Base-by-base conservation (phyloP, 2,329 filamentous ascomycete species). In the Lachnellula subtilissima region DNA sequence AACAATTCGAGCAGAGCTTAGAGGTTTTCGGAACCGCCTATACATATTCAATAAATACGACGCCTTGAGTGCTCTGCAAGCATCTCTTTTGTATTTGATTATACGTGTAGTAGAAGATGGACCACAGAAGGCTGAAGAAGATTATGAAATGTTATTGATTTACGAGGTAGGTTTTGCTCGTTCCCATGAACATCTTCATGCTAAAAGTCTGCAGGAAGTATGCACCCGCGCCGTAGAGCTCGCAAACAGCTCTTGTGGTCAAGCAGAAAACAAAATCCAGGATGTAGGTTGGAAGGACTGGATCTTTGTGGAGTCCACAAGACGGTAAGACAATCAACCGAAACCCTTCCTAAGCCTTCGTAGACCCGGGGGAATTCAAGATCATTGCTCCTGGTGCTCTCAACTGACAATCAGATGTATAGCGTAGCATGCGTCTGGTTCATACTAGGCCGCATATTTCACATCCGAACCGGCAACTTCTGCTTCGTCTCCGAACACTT, bases 301-400 rank as follows among this genome's bases (percentile, higher is more conserved):
- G 63, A 61, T 64, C 28, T 64, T 61, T 58, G 53, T 50, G 5
- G 63, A 65, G 54, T 64, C 63, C 37, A 48, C 36, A 50, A 35
- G 58, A 51, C 56, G 63, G 62, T 64, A 59, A 46, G 23, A 9
- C 14, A 36, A 19, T 6, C 36, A 48, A 39, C 14, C 4, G 39
- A 19, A 11, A 42, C 37, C 39, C 19, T 32, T 32, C 19, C 19
- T 19, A 19, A 19, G 19, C 19, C 19, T 19, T 19, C 19, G 19
- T 19, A 19, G 19, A 19, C 19, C 19, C 2, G 19, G 19, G 19
- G 19, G 19, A 19, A 19, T 19, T 19, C 19, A 19, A 19, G 19
- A 1, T 19, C 19, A 19, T 19, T 19, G 19, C 19, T 19, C 19
- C 19, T 19, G 19, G 19, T 19, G 19, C 28, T 32, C 28, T 32